Conservation (phyloP, 2,329 filamentous ascomycete species). For the Coniochaeta pulveracea region DNA sequence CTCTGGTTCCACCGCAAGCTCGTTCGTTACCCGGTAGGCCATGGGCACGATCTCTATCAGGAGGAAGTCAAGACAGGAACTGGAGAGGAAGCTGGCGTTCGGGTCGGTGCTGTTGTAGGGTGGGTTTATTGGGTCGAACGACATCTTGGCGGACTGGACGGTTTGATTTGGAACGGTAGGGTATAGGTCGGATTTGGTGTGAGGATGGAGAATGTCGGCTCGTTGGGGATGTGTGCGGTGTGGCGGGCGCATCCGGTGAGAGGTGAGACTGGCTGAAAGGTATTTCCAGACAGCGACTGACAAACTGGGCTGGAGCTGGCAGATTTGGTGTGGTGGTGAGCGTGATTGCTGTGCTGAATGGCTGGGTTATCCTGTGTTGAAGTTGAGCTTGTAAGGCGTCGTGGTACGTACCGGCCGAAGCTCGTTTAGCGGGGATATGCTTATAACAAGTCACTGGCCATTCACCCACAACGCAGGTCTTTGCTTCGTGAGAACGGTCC, state of each 20-base stretch:
- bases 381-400: too few relatives aligned
- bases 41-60: constrained; percentile 95
- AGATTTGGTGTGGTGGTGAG: background rate
- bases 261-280: background rate
- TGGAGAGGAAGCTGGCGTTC: constrained; percentile 63
- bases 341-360: background rate
- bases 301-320: background rate
- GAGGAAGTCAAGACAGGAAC: constrained; percentile 84
- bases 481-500: too few relatives aligned
- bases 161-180: too few relatives aligned
- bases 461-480: too few relatives aligned
- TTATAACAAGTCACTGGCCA: too few relatives aligned
- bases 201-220: background rate
- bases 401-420: too few relatives aligned
- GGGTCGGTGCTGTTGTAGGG: constrained; percentile 65
- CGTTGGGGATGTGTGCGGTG: background rate
- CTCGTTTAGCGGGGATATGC: too few relatives aligned
- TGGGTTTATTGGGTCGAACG: constrained; percentile 59
- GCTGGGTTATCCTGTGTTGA: too few relatives aligned
- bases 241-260: too few relatives aligned
- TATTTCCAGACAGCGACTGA: too few relatives aligned
- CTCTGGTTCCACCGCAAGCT: constrained; percentile 37
- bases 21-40: constrained; percentile 73
- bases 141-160: constrained; percentile 38
- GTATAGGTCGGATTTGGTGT: too few relatives aligned